Conservation (phyloP, 225 moss, liverwort and hornwort genomes). For the Straminergon stramineum region DNA sequence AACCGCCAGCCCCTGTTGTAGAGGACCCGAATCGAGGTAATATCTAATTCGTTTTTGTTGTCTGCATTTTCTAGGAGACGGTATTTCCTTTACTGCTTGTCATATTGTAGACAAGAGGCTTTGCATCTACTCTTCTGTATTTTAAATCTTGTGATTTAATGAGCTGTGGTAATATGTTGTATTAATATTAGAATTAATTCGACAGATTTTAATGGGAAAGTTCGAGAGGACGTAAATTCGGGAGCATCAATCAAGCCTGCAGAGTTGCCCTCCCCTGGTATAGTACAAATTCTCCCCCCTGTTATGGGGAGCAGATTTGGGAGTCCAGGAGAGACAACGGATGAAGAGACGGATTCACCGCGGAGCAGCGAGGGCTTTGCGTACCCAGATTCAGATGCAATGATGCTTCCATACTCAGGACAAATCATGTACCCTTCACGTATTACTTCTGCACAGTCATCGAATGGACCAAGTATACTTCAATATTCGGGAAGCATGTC, state of each 20-base stretch:
- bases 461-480: constrained; percentile 38
- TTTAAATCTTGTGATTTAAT: neutral
- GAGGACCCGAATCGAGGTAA: constrained; percentile 25
- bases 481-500: constrained; percentile 57
- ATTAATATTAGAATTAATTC: neutral
- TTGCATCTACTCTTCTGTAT: neutral
- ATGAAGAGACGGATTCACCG: constrained; percentile 48
- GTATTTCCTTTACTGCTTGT: neutral
- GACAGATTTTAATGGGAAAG: neutral
- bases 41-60: neutral
- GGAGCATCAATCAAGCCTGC: neutral
- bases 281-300: constrained; percentile 37
- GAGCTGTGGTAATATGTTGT: neutral
- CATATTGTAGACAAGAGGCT: neutral
- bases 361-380: constrained; percentile 36
- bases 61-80: neutral
- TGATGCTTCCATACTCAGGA: constrained; percentile 21
- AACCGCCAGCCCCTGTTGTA: neutral
- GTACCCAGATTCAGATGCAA: constrained; percentile 26
- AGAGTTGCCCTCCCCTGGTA: constrained; percentile 1
- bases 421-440: constrained; percentile 41
- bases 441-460: constrained; percentile 11
- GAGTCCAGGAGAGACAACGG: constrained; percentile 46
- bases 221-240: constrained; percentile 3
- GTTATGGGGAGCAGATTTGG: constrained; percentile 33